phyloP scores from a whole-genome alignment of 2,329 filamentous ascomycete species.

The Trichoderma koningiopsis region DNA sequence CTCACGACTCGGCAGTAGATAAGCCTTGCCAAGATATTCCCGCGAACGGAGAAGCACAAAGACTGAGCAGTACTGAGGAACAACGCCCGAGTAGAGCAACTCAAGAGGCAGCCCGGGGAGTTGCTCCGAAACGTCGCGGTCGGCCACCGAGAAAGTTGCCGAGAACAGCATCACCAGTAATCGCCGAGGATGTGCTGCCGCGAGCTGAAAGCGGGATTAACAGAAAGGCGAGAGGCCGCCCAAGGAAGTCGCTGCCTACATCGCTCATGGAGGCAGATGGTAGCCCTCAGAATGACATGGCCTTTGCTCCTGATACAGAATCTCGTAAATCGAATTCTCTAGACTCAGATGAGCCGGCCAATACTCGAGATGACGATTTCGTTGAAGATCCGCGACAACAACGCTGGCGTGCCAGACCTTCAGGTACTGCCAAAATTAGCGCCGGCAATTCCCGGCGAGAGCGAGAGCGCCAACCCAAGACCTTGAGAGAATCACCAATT shows the following conservation, averaged over 20 bases:
- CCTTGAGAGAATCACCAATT: neutral
- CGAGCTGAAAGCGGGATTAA: neutral
- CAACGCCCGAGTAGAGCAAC: neutral
- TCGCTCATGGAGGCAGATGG: neutral
- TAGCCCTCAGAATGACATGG: neutral
- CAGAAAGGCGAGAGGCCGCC: conserved; percentile 36
- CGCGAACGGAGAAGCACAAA: neutral
- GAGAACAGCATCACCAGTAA: conserved; percentile 7
- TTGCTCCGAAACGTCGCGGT: conserved; percentile 31
- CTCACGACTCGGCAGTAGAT: conserved; percentile 42
- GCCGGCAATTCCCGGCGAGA: conserved; percentile 25
- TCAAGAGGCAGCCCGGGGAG: neutral
- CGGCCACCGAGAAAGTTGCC: conserved; percentile 39
- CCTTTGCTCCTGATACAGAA: conserved; percentile 21
- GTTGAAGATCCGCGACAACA: conserved; percentile 26
- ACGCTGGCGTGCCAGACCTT: conserved; percentile 32
- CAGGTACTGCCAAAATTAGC: conserved; percentile 34
- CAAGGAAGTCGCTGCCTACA: conserved; percentile 31
- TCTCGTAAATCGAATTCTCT: conserved; percentile 29
- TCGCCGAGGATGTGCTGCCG: conserved; percentile 1
- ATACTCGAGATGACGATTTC: conserved; percentile 6
- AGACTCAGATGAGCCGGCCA: conserved; percentile 27
- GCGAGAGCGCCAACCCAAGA: neutral
- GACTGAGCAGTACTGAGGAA: neutral
- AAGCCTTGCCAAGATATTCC: conserved; percentile 34